Evolutionary conservation across 1,139 yeast genomes (phyloP).

Genomic region (Yamadazyma friedrichii): DNA sequence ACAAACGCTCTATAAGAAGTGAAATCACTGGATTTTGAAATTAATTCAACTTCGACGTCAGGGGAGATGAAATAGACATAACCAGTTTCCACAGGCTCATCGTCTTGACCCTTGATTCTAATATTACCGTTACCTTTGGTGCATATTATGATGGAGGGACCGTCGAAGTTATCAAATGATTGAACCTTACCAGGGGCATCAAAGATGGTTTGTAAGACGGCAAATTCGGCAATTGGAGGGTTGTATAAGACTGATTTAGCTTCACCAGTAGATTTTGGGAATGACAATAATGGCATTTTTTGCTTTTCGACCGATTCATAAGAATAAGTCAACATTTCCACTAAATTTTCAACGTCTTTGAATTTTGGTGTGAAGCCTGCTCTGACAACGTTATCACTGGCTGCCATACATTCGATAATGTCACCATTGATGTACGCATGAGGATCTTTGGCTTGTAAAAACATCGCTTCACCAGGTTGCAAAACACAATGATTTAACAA

Average conservation of each 20-base stretch:
- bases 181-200: constrained; percentile 47
- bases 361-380: constrained; percentile 99
- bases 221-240: constrained; percentile 96
- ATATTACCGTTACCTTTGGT: constrained; percentile 76
- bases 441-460: constrained; percentile 94
- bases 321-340: constrained; percentile 85
- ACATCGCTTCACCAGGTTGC: constrained; percentile 94
- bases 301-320: constrained; percentile 90
- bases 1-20: constrained; percentile 87
- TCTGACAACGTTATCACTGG: constrained; percentile 95
- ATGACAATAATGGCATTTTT: constrained; percentile 72
- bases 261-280: constrained; percentile 65
- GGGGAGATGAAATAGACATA: constrained; percentile 86
- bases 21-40: constrained; percentile 53
- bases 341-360: constrained; percentile 89
- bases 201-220: constrained; percentile 75
- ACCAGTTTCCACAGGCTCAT: constrained; percentile 53
- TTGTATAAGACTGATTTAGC: constrained; percentile 71
- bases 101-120: constrained; percentile 44
- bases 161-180: constrained; percentile 58
- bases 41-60: constrained; percentile 59
- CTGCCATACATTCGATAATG: constrained; percentile 99
- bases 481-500: constrained; percentile 83
- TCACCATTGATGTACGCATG: constrained; percentile 97
- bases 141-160: constrained; percentile 85